Conservation (phyloP, 441 rosid genomes). For the Mallotus repandus region DNA sequence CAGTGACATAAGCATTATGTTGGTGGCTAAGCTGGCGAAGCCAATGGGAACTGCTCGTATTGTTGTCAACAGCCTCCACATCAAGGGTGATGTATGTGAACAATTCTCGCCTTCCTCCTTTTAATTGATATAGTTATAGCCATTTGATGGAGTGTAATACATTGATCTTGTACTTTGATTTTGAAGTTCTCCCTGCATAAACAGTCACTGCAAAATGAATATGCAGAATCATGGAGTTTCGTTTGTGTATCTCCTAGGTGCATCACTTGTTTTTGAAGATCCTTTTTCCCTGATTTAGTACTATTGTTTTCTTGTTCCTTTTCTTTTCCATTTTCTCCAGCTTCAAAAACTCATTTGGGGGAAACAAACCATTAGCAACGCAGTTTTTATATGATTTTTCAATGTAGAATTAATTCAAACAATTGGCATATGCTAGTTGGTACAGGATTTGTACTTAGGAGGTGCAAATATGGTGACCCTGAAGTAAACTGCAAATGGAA, state of each 20-base stretch:
- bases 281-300: neutral
- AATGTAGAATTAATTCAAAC: neutral
- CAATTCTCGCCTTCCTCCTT: neutral
- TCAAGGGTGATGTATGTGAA: conserved; percentile 89
- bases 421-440: neutral
- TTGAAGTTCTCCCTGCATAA: neutral
- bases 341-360: neutral
- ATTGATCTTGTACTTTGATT: conserved; percentile 8
- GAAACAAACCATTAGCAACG: neutral
- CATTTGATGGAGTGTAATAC: neutral
- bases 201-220: neutral
- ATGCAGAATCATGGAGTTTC: neutral
- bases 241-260: neutral
- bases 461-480: neutral
- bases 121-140: neutral
- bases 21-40: conserved; percentile 82
- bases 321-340: neutral
- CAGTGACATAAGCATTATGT: conserved; percentile 73
- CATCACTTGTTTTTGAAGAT: neutral
- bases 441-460: neutral
- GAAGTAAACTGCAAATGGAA: neutral
- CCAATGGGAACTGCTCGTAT: conserved; percentile 89
- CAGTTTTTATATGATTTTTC: neutral
- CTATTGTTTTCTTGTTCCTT: no score
- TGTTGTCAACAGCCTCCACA: conserved; percentile 80